Base-by-base conservation (phyloP, 371 early-diverging fungal species). In the Actinomucor elegans region DNA sequence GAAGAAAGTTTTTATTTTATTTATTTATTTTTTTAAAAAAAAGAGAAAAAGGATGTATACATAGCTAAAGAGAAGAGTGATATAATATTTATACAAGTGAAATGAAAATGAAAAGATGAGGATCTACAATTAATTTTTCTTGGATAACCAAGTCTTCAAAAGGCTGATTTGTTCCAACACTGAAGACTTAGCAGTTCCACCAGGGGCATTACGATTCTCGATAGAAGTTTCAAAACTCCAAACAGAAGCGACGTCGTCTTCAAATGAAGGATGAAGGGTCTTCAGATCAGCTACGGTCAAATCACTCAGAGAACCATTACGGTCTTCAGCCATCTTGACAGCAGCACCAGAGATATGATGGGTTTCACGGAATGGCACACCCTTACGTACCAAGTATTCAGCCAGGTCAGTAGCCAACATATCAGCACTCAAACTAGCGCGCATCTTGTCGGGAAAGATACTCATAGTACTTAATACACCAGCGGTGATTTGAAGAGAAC, bases 361-460 rank as follows among this genome's bases (percentile, higher is more conserved):
- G 2, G 97, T 95, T 60, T 96, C 94, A 64, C 98, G 92, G 93
- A 98, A 98, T 4, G 98, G 98, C n/a, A 98, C 84, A 14, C 88
- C 88, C 66, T 87, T 87, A 55, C 88, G 81, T 37, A 98, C 98
- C 31, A 98, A 81, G 64, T 97, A 98, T 71, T 98, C 98, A 17
- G 98, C 98, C 33, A 98, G 72, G 71, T 98, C 98, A 0, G 98
- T 98, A 6, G 98, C 98, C 59, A 98, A 78, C 96, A 98, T 94
- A 68, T 97, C 97, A 15, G 76, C 80, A 46, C 91, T 92, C 54
- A 98, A 78, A 48, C 77, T 80, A 8, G 79, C 75, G 58, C 61
- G 59, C 93, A 94, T 94, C 52, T 75, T 85, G 23, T 84, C 86
- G 9, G 88, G 77, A 59, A 89, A 75, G 41, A 93, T 86, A 37